phyloP scores from a whole-genome alignment of 371 early-diverging fungal species.

The Catenaria anguillulae region DNA sequence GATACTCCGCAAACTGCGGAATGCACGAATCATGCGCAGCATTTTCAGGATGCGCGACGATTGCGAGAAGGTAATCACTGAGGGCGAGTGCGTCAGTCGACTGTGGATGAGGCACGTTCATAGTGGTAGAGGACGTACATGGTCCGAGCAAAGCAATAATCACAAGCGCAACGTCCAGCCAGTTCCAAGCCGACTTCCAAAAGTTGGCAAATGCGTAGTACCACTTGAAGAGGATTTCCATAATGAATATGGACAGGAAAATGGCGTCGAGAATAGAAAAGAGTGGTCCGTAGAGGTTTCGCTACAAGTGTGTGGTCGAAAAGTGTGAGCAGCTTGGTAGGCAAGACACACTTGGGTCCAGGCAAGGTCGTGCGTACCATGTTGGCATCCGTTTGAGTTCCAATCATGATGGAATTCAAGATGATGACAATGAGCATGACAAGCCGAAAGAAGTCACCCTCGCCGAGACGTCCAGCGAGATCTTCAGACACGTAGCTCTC shows the following conservation, averaged over 20 bases:
- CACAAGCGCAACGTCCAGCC: constrained; percentile 19
- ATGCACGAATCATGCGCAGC: constrained; percentile 19
- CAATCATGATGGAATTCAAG: constrained; percentile 18
- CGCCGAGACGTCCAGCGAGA: constrained; percentile 20
- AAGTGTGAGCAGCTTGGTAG: neutral
- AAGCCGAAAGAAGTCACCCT: constrained; percentile 20
- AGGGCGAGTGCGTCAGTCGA: neutral
- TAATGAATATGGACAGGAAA: constrained; percentile 17
- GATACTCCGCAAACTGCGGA: constrained; percentile 18
- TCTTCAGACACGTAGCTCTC: constrained; percentile 21
- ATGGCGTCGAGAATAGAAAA: constrained; percentile 14
- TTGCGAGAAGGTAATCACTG: constrained; percentile 12
- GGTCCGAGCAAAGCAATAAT: constrained; percentile 13
- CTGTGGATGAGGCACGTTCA: neutral
- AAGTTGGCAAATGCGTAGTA: constrained; percentile 20
- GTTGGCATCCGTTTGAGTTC: constrained; percentile 15
- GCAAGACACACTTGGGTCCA: neutral
- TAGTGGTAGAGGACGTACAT: constrained; percentile 9
- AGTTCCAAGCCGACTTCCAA: constrained; percentile 23
- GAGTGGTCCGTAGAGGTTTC: constrained; percentile 8
- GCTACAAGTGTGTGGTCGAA: constrained; percentile 8
- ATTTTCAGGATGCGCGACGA: constrained; percentile 17
- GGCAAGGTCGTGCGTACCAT: constrained; percentile 14
- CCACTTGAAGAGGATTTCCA: constrained; percentile 26
- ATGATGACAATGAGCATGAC: constrained; percentile 17